Evolutionary conservation across 192 early-diverging fungal genomes (phyloP), one percentile per base, ranked within the genome.

Genomic region (Nowakowskiella sp.): DNA sequence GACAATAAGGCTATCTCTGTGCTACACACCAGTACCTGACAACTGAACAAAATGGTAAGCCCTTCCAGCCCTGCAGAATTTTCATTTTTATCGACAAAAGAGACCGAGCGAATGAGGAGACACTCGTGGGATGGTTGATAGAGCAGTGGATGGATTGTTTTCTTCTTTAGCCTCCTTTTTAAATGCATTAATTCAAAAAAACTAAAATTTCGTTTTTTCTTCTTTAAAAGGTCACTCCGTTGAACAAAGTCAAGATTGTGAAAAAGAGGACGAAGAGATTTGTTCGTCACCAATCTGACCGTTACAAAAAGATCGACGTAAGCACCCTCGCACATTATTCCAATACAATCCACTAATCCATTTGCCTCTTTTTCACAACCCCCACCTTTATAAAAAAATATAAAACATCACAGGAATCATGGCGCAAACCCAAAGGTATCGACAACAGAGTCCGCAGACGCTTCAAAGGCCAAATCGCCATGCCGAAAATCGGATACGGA

Each of bases 351-450:
- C 4, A 31, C 10, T 3, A 5, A 33, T 34, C 26, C 58, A 1
- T 48, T 32, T 10, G 44, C 39, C 10, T 13, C 10, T 13, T 47
- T n/a, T n/a, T n/a, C n/a, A 10, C 36, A 21, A 13, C 48, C 26
- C 26, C n/a, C 2, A 48, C 3, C 47, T 51, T 48, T n/a, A 51
- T 10, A 51, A 55, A 10, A 10, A 6, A 4, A 55, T 25, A 7
- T 1, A n/a, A 50, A n/a, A n/a, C n/a, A n/a, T n/a, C n/a, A 46
- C 77, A 91, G 87, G 84, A 84, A 65, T 89, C 90, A 63, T 99
- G 96, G 96, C 88, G 96, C 80, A 93, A 96, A 75, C 96, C 96
- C 65, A 90, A 87, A 78, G 96, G 96, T 97, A 99, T 99, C 81
- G 96, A 99, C 73, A 90, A 86, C 82, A 80, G 88, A 53, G 92